Percentiles rank a stretch among this genome's conserved stretches.
Conservation (phyloP, 768 basidiomycete species). For the Coprinopsis sp. region DNA sequence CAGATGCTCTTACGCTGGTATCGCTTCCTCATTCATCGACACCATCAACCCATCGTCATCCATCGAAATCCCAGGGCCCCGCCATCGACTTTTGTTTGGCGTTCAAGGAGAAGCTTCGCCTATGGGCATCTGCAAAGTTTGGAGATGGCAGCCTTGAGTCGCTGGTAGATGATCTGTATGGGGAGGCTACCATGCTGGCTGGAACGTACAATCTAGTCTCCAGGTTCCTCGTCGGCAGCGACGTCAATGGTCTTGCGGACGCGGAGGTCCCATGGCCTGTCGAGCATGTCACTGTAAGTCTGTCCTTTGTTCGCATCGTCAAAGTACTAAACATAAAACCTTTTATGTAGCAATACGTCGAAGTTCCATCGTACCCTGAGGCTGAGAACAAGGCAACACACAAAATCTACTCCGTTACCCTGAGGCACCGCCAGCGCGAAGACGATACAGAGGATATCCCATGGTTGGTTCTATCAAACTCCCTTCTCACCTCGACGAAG, state of each 20-base stretch:
- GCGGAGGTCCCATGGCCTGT: constrained; percentile 46
- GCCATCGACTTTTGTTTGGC: constrained; percentile 33
- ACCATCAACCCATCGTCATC: too few species aligned
- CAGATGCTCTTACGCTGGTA: constrained; percentile 52
- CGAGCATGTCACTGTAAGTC: constrained; percentile 38
- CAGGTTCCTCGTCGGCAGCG: constrained; percentile 56
- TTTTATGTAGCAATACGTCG: constrained; percentile 33
- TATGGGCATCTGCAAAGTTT: constrained; percentile 16
- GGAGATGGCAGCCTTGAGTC: constrained; percentile 20
- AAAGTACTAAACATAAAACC: not conserved
- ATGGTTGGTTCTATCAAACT: constrained; percentile 50
- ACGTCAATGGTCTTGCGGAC: constrained; percentile 52
- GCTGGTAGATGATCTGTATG: constrained; percentile 40
- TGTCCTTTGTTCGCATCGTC: not conserved
- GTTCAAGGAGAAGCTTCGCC: constrained; percentile 36
- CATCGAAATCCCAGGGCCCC: too few species aligned
- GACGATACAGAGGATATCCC: constrained; percentile 28
- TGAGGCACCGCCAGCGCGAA: constrained; percentile 23
- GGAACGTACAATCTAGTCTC: constrained; percentile 68
- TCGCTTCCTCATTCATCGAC: constrained; percentile 37
- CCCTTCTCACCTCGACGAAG: constrained; percentile 41
- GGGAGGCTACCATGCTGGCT: constrained; percentile 50
- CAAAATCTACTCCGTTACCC: constrained; percentile 38
- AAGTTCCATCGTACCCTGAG: constrained; percentile 25
- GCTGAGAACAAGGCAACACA: constrained; percentile 19